Conservation (phyloP, 2,329 filamentous ascomycete genomes). For the Neobulgaria alba region DNA sequence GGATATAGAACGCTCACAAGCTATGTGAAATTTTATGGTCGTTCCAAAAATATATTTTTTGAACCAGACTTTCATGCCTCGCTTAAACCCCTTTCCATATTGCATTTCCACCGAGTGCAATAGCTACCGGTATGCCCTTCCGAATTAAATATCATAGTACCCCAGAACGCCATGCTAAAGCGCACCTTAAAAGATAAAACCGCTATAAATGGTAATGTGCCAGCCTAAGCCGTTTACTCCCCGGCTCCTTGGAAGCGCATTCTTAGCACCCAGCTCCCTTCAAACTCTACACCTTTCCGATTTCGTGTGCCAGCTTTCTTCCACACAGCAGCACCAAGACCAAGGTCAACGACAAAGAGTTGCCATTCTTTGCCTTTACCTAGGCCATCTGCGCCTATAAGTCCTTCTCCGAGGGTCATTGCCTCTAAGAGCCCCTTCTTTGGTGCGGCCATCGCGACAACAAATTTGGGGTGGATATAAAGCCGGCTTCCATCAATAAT, state of each 20-base stretch:
- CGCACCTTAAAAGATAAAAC: too few species aligned
- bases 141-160: too few species aligned
- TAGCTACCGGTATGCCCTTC: too few species aligned
- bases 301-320: constrained; percentile 74
- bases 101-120: too few species aligned
- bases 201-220: too few species aligned
- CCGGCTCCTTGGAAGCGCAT: constrained; percentile 36
- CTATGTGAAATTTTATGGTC: too few species aligned
- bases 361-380: constrained; percentile 49
- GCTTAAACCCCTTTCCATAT: too few species aligned
- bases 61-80: too few species aligned
- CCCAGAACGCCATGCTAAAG: constrained; percentile 10
- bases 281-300: constrained; percentile 81
- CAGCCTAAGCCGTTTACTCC: constrained; percentile 16
- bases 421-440: constrained; percentile 77
- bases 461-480: constrained; percentile 71
- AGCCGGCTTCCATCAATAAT: constrained; percentile 67
- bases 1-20: too few species aligned
- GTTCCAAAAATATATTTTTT: too few species aligned
- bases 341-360: constrained; percentile 78
- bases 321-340: constrained; percentile 75
- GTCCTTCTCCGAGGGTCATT: constrained; percentile 34
- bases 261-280: constrained; percentile 74
- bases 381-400: constrained; percentile 24
- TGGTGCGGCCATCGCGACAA: constrained; percentile 80